Base-by-base conservation (phyloP, 768 basidiomycete genomes). In the Rhodosporidiobolus odoratus region DNA sequence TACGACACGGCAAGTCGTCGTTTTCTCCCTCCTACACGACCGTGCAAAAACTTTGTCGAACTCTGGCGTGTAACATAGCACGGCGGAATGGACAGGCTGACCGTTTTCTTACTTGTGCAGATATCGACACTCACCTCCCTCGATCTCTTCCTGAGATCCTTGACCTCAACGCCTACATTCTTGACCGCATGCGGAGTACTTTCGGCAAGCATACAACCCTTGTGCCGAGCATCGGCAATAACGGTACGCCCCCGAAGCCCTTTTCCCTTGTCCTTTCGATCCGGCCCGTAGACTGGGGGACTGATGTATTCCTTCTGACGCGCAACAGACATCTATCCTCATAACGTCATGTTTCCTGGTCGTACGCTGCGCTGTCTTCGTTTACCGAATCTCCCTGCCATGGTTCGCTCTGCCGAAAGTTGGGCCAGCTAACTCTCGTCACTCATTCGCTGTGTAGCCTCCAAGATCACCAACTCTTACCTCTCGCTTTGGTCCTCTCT, bases 131-230 rank as follows among this genome's bases (percentile, higher is more conserved):
- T 65, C 83, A 85, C 69, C 77, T 88, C n/a, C 92, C 92, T 59
- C 86, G 92, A 64, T 90, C 91, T 47, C 83, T 87, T 4, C 81
- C 82, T 53, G 91, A 94, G 79, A 93, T 96, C 65, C 88, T 87
- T 76, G 82, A 84, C 13, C 81, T 88, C 52, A 96, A 96, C 77
- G 82, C 85, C 25, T 77, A 79, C 48, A 82, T 92, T 58, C 85
- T 88, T 19, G 79, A 78, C 45, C 86, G 84, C 78, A 92, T 96
- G 89, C 80, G 85, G 73, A 81, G 86, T 27, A 81, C 87, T n/a
- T 94, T 96, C 76, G 79, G 83, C 17, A 84, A 80, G 58, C 84
- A 82, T 19, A 87, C 94, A 45, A 86, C 89, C 23, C 86, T 93
- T 30, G 84, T 94, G 34, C 90, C 91, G 5, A 89, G 86, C 80